Conservation (phyloP, 768 basidiomycete species). For the Fistulinella prunicolor region DNA sequence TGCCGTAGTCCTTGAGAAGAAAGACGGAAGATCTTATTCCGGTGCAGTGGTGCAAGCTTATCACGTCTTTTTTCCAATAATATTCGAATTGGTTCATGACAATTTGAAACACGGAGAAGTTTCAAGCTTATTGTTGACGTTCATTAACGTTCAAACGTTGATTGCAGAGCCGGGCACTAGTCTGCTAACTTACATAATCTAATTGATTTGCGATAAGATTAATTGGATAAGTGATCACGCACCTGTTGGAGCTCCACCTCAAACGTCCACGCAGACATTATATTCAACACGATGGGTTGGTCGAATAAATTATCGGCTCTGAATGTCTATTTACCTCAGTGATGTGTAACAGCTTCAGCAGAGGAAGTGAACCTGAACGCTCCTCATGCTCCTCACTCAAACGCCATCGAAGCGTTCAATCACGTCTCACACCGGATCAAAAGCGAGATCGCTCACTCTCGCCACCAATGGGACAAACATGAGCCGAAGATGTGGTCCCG, state of each 20-base stretch:
- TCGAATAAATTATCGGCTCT: slow-evolving; percentile 3
- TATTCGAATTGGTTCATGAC: slow-evolving; percentile 15
- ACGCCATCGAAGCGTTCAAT: slow-evolving; percentile 66
- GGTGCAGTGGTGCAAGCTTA: not conserved
- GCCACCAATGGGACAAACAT: slow-evolving; percentile 68
- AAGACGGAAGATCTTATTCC: not conserved
- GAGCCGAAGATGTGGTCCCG: slow-evolving; percentile 60
- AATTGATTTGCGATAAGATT: slow-evolving; percentile 20
- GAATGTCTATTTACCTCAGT: slow-evolving; percentile 9
- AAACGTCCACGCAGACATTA: slow-evolving; percentile 2
- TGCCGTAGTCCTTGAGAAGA: slow-evolving; percentile 15
- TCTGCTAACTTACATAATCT: slow-evolving; percentile 19
- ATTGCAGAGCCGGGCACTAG: slow-evolving; percentile 5
- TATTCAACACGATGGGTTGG: slow-evolving; percentile 23
- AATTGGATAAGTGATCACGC: not conserved
- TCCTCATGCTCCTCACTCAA: slow-evolving; percentile 56
- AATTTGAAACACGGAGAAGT: slow-evolving; percentile 26
- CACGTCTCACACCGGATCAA: slow-evolving; percentile 55
- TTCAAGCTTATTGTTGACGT: slow-evolving; percentile 24
- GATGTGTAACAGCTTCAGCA: slow-evolving; percentile 43
- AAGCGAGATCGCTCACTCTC: slow-evolving; percentile 61
- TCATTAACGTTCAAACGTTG: slow-evolving; percentile 8
- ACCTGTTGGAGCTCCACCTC: not conserved
- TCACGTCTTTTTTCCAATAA: not conserved
- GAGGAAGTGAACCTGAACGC: slow-evolving; percentile 58